Base-by-base conservation (phyloP, 2,329 filamentous ascomycete species). In the Epichloe hybrida region DNA sequence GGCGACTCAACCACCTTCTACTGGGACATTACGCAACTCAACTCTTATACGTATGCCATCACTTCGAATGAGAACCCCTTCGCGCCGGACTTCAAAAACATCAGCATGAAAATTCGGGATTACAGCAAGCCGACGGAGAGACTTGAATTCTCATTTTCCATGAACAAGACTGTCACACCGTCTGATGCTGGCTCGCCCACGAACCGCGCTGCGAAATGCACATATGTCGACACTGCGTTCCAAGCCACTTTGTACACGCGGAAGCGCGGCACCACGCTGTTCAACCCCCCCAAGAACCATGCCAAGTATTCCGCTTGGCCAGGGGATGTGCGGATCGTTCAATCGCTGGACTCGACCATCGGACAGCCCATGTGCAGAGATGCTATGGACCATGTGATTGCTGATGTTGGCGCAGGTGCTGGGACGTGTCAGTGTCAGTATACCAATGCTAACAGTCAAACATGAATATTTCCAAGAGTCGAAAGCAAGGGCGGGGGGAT, bases 161-260 rank as follows among this genome's bases (percentile, higher is more conserved):
- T 75, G 54, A 64, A 73, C 27, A 80, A 79, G 58, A 68, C 67
- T 0, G 74, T 81, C 15, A 69, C 72, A 2, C 75, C 80, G 4
- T 64, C 65, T 1, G 63, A 64, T 6, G 62, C 66, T 21, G 57
- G 79, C 3, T 70, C 72, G 0, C 56, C 58, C 4, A 62, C 67
- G 46, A 72, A 71, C 53, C 63, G 67, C 13, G 69, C 70, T 2
- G 69, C 75, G 1, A 72, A 70, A 41, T 86, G 83, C 65, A 76
- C 70, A 53, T 86, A 76, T 65, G 73, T 74, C 50, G 63, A 68
- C 34, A 83, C 80, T 0, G 68, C 64, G 1, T 71, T 85, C 54
- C 66, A 72, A 27, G 81, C 72, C 0, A 76, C 71, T 3, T 63
- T 86, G 2, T 86, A 83, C 67, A 83, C 79, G n/a, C 62, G 69